Conservation (phyloP, 2,329 filamentous ascomycete species). For the Tolypocladium guangdongense region DNA sequence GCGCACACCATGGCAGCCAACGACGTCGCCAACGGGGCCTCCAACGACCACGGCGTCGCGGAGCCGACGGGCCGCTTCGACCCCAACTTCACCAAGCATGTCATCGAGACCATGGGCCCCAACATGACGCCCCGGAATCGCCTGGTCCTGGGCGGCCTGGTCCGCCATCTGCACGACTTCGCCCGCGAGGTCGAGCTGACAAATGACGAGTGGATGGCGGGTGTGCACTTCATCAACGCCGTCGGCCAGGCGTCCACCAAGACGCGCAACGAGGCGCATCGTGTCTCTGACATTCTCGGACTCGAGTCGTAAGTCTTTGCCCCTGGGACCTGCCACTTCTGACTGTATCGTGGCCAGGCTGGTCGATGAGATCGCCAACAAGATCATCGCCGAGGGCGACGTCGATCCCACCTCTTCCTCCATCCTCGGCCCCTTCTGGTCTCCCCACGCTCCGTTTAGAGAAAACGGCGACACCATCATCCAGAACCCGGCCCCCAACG, state of each 20-base stretch:
- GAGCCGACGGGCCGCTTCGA: slow-evolving; percentile 42
- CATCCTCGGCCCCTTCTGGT: slow-evolving; percentile 73
- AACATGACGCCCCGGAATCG: slow-evolving; percentile 55
- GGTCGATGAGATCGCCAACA: slow-evolving; percentile 53
- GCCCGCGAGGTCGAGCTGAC: slow-evolving; percentile 67
- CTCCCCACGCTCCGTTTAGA: slow-evolving; percentile 62
- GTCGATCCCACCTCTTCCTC: slow-evolving; percentile 60
- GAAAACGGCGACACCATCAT: slow-evolving; percentile 56
- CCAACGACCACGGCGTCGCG: neutral
- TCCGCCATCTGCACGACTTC: slow-evolving; percentile 69
- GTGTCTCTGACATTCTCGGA: slow-evolving; percentile 62
- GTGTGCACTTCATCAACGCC: slow-evolving; percentile 65
- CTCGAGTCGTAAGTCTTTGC: slow-evolving; percentile 51
- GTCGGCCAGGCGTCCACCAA: slow-evolving; percentile 58
- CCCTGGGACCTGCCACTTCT: neutral
- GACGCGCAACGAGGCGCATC: slow-evolving; percentile 64
- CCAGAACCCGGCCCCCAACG: slow-evolving; percentile 46
- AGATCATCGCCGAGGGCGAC: slow-evolving; percentile 48
- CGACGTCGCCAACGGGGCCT: neutral
- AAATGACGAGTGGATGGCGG: slow-evolving; percentile 65
- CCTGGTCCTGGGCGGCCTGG: slow-evolving; percentile 50
- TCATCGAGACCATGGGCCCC: slow-evolving; percentile 63
- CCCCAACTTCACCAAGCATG: slow-evolving; percentile 64
- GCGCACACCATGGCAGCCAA: neutral
- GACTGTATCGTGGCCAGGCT: slow-evolving; percentile 23